Evolutionary conservation across 2,329 filamentous ascomycete genomes (phyloP), one percentile per base, ranked within the genome.

Genomic region (Elsinoe arachidis): DNA sequence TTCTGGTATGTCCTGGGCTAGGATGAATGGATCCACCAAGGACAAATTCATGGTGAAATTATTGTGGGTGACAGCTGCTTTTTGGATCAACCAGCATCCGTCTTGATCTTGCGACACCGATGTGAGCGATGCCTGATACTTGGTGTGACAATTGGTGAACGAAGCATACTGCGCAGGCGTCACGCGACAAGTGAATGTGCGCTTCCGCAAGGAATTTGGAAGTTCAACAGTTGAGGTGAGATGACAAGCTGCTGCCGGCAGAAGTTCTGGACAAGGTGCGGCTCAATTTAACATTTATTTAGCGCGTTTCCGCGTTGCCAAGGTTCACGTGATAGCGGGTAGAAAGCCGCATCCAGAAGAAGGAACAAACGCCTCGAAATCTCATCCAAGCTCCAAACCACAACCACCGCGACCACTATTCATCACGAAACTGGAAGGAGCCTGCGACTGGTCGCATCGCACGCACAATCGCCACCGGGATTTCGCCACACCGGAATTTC

Each of bases 1-100:
- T 69, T 96, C 91, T 56, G 92, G 91, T 70, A 93, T 95, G 74
- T 96, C 91, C 73, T 86, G 82, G 23, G 83, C 84, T 61, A 87
- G 78, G 63, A 85, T 80, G 66, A 87, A 86, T 21, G 85, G 86
- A 69, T 89, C 86, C 61, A 85, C 78, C 41, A 89, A 78, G 55
- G 85, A 82, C 63, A 88, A 75, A 77, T 88, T 88, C 85, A 88
- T 88, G 33, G 58, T 56, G 54, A 30, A 19, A n/a, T n/a, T 35
- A 35, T 5, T 4, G 19, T 7, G 23, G 19, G n/a, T 23, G 4
- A 19, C 46, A 30, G 17, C 15, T 39, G 4, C 33, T 39, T 15
- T 14, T 35, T 34, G 23, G 7, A 19, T 51, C 26, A 51, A 51
- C 46, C 46, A 21, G 23, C 46, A 21, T 51, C 46, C 21, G 46